A percentile compares a stretch with the other conserved stretches of the same genome.
These are phyloP conservation scores for Neoarthrinium moseri DNA, from an alignment of 2,329 filamentous ascomycete genomes.

Conservation along the genomic window DNA sequence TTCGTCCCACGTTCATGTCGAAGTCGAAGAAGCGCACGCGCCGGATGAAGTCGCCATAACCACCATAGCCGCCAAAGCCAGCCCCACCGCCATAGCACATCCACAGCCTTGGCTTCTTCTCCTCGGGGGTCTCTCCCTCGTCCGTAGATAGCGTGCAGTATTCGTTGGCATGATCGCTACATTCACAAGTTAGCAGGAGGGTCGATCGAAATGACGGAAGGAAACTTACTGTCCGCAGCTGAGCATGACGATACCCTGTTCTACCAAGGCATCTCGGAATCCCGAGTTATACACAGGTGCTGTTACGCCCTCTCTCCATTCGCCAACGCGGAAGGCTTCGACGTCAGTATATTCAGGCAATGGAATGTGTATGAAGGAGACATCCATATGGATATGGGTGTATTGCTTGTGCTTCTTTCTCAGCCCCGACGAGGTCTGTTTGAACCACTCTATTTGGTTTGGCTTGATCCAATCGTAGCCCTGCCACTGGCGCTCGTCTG, in stretches of 20 bases:
- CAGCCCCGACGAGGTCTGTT: constrained; percentile 68
- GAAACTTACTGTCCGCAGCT: constrained; percentile 81
- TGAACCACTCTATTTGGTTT: constrained; percentile 94
- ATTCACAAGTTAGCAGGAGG: constrained; percentile 7
- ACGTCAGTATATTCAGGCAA: constrained; percentile 78
- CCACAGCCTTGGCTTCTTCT: constrained; percentile 73
- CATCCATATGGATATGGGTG: constrained; percentile 88
- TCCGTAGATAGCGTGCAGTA: constrained; percentile 76
- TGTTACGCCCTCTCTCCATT: constrained; percentile 80
- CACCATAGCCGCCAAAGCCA: constrained; percentile 93
- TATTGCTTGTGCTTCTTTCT: constrained; percentile 81
- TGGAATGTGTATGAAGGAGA: constrained; percentile 97
- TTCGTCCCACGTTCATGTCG: constrained; percentile 85
- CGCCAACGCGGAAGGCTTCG: constrained; percentile 62
- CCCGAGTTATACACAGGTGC: constrained; percentile 87
- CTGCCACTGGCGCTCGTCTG: constrained; percentile 81
- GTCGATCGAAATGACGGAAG: not conserved
- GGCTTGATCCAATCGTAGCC: constrained; percentile 98
- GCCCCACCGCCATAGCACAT: constrained; percentile 96
- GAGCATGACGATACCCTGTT: constrained; percentile 82
- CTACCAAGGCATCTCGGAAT: constrained; percentile 87
- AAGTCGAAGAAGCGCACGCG: constrained; percentile 88
- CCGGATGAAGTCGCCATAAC: constrained; percentile 82
- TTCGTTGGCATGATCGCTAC: constrained; percentile 90
- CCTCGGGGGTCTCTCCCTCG: constrained; percentile 31